A percentile compares a stretch with the other conserved stretches of the same genome.
These are phyloP conservation scores for Microascus cirrosus DNA, from an alignment of 2,329 filamentous ascomycete species.

Conservation along the genomic window DNA sequence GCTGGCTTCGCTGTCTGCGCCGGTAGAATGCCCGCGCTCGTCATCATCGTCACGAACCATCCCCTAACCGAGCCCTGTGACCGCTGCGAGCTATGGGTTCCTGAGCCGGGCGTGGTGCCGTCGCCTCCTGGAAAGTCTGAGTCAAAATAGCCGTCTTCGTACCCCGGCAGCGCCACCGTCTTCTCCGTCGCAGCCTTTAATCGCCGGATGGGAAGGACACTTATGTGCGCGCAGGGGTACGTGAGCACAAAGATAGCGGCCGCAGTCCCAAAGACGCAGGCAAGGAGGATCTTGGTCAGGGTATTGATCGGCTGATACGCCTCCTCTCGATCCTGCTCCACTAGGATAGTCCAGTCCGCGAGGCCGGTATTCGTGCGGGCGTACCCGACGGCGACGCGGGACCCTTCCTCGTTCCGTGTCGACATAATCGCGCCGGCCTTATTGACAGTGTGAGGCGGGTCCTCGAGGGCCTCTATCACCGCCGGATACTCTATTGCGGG, in stretches of 20 bases:
- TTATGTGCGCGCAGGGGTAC: conserved; percentile 70
- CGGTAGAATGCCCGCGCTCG: not conserved
- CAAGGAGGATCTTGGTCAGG: conserved; percentile 70
- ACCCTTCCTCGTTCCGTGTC: conserved; percentile 61
- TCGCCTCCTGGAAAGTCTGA: conserved; percentile 6
- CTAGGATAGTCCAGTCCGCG: conserved; percentile 71
- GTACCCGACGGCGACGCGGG: conserved; percentile 67
- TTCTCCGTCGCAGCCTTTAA: conserved; percentile 66
- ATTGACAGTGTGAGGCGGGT: conserved; percentile 38
- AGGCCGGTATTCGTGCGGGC: conserved; percentile 56
- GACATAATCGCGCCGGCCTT: conserved; percentile 59
- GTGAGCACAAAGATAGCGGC: conserved; percentile 62
- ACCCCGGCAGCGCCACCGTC: conserved; percentile 56
- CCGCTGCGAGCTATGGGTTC: not conserved
- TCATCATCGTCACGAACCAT: conserved; percentile 21
- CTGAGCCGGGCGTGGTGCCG: not conserved
- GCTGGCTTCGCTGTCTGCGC: conserved; percentile 6
- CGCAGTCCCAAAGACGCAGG: conserved; percentile 74
- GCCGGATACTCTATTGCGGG: conserved; percentile 50
- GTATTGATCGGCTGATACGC: conserved; percentile 65
- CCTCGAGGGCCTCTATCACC: conserved; percentile 47
- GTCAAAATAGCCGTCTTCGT: conserved; percentile 30
- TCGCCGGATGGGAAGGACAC: conserved; percentile 67
- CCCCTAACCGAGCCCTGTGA: conserved; percentile 34
- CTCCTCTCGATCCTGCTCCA: conserved; percentile 66